Percentiles rank a stretch among this genome's conserved stretches.
phyloP scores from a whole-genome alignment of 768 basidiomycete species.

The Leccinum variicolor region DNA sequence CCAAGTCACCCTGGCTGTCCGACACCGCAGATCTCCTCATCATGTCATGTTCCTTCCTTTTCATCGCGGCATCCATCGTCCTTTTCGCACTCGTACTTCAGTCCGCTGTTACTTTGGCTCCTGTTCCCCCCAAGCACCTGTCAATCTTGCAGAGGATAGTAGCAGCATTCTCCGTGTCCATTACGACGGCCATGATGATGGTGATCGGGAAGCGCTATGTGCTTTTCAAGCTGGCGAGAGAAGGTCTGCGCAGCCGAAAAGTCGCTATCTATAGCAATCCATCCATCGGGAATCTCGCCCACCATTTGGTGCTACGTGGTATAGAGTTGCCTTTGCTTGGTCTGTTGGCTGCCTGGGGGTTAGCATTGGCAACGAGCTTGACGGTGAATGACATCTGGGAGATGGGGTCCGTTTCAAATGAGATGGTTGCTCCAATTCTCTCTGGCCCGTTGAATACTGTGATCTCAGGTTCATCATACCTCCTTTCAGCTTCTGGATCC shows the following conservation, averaged over 20 bases:
- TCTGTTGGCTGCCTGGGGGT: constrained; percentile 8
- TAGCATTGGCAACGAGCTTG: constrained; percentile 12
- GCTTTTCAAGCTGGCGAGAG: constrained; percentile 9
- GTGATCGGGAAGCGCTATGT: constrained; percentile 16
- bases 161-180: constrained; percentile 8
- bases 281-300: constrained; percentile 10
- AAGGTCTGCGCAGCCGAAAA: constrained; percentile 10
- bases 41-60: constrained; percentile 4
- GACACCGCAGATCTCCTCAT: constrained; percentile 9
- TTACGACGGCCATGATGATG: constrained; percentile 16
- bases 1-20: neutral
- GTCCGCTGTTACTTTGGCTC: rapidly evolving
- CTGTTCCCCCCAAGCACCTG: neutral
- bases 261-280: constrained; percentile 11
- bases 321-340: constrained; percentile 9
- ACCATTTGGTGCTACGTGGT: constrained; percentile 1
- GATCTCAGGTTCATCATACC: neutral
- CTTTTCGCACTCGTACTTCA: constrained; percentile 5
- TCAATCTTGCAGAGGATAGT: constrained; percentile 8
- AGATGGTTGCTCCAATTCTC: neutral
- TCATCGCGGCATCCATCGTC: constrained; percentile 1
- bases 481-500: neutral
- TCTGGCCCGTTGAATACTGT: constrained; percentile 4
- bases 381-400: constrained; percentile 9
- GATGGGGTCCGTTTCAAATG: neutral